These are phyloP conservation scores for Tothia fuscella DNA, from an alignment of 2,329 filamentous ascomycete species.

Conservation along the genomic window DNA sequence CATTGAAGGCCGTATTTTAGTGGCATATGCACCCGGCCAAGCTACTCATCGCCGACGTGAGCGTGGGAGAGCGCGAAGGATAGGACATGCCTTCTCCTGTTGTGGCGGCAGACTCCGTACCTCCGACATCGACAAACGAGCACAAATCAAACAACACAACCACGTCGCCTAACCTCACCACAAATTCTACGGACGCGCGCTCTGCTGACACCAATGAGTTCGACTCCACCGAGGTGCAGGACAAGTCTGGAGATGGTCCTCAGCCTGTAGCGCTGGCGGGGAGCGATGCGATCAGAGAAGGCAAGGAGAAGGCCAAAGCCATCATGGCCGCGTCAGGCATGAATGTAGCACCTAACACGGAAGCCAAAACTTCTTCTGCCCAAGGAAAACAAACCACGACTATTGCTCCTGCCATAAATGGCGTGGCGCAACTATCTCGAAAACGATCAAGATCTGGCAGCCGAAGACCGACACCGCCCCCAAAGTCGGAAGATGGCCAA, in stretches of 20 bases:
- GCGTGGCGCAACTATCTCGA: conserved; percentile 36
- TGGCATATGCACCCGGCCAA: no score
- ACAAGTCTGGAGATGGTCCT: background rate
- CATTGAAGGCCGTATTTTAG: no score
- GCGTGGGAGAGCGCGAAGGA: no score
- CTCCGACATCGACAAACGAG: background rate
- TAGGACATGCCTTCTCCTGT: conserved; percentile 2
- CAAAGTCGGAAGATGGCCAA: background rate
- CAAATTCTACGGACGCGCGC: background rate
- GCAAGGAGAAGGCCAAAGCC: conserved; percentile 49
- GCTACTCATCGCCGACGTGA: no score
- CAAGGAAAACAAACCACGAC: conserved; percentile 14
- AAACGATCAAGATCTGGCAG: conserved; percentile 51
- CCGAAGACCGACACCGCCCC: conserved; percentile 20
- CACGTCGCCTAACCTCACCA: conserved; percentile 1
- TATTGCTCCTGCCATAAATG: conserved; percentile 26
- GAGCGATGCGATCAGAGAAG: conserved; percentile 40
- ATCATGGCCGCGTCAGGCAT: conserved; percentile 43
- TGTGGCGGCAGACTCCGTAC: background rate
- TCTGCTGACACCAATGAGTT: background rate
- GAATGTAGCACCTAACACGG: conserved; percentile 20
- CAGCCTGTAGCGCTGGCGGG: background rate
- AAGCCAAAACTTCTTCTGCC: conserved; percentile 13
- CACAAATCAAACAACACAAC: background rate
- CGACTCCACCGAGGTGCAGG: conserved; percentile 2